A percentile compares a stretch with the other conserved stretches of the same genome.
Conservation (phyloP, 1,284 basidiomycete species). For the Ustilago shanxiensis region DNA sequence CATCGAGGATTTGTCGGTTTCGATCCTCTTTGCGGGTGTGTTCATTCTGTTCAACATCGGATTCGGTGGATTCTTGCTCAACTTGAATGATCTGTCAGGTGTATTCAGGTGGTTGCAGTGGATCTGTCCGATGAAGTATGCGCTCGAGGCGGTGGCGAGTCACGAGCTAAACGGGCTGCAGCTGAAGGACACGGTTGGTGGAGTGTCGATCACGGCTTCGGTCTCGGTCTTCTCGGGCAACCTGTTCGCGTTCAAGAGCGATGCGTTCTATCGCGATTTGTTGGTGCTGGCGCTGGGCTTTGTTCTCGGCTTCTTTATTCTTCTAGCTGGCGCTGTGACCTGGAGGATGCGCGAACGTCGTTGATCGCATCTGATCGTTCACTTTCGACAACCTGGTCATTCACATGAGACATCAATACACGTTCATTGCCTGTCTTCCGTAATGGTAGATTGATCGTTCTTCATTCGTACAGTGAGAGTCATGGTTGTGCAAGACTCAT, state of each 20-base stretch:
- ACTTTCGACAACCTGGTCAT: no score
- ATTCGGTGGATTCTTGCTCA: conserved; percentile 61
- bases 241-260: conserved; percentile 52
- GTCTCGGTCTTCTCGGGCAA: conserved; percentile 50
- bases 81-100: conserved; percentile 44
- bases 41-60: conserved; percentile 62
- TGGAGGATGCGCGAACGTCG: conserved; percentile 48
- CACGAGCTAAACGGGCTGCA: conserved; percentile 53
- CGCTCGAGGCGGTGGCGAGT: conserved; percentile 58
- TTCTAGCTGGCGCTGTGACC: conserved; percentile 33
- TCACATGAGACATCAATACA: not conserved
- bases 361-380: conserved; percentile 13
- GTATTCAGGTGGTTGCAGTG: conserved; percentile 61
- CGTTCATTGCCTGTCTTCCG: not conserved
- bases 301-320: conserved; percentile 45
- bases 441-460: conserved; percentile 2
- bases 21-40: conserved; percentile 50
- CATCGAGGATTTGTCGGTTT: conserved; percentile 50
- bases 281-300: conserved; percentile 56
- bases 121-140: conserved; percentile 59
- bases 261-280: conserved; percentile 58
- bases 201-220: conserved; percentile 29
- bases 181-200: conserved; percentile 48
- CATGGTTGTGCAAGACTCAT: not conserved
- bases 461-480: conserved; percentile 13